Percentiles rank a stretch among this genome's conserved stretches.
Conservation (phyloP, 139 green algal genomes). For the Deuterostichococcus epilithicus region DNA sequence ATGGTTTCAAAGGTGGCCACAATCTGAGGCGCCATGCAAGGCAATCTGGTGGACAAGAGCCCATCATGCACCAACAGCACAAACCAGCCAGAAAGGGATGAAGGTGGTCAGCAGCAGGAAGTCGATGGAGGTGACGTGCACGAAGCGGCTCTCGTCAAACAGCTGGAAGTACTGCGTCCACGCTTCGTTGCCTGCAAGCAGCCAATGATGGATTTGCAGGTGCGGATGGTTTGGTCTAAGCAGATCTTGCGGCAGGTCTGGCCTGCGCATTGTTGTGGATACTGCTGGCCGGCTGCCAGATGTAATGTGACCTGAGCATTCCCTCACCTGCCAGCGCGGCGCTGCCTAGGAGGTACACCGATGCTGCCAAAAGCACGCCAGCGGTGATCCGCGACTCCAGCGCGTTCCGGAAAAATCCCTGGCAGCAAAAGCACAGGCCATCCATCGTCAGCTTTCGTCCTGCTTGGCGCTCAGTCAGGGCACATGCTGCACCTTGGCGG, state of each 20-base stretch:
- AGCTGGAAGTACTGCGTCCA: constrained; percentile 65
- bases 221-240: too few relatives aligned
- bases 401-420: constrained; percentile 5
- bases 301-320: too few relatives aligned
- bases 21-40: too few relatives aligned
- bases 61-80: too few relatives aligned
- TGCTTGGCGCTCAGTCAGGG: too few relatives aligned
- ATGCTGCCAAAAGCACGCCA: constrained; percentile 33
- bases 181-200: constrained; percentile 18
- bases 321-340: constrained; percentile 15
- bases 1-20: too few relatives aligned
- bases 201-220: not conserved
- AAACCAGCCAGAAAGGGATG: constrained; percentile 83
- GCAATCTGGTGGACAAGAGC: too few relatives aligned
- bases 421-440: too few relatives aligned
- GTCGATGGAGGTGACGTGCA: constrained; percentile 77
- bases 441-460: too few relatives aligned
- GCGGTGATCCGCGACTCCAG: constrained; percentile 45
- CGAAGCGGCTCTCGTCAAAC: constrained; percentile 72
- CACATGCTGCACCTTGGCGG: too few relatives aligned
- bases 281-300: constrained; percentile 20
- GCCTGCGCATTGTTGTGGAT: not conserved
- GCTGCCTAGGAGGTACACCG: constrained; percentile 16
- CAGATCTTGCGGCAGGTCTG: not conserved
- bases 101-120: constrained; percentile 65